A percentile compares a stretch with the other conserved stretches of the same genome.
Evolutionary conservation across 805 yeast species (phyloP).

Genomic region (Lipomyces spencermartinsiae): DNA sequence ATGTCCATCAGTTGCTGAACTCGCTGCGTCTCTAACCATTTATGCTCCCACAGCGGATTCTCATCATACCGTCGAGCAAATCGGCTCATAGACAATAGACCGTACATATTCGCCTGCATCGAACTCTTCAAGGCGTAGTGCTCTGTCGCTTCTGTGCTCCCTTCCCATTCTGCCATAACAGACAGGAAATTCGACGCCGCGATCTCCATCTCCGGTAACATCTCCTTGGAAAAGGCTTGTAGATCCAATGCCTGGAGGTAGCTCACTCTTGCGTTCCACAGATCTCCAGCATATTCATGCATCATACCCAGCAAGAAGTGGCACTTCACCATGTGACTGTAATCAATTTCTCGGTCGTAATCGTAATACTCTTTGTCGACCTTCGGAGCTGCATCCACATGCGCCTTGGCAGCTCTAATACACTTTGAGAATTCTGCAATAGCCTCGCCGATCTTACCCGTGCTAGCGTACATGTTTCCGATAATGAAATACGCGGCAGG

Average conservation of each 20-base stretch:
- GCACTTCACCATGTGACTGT: constrained; percentile 19
- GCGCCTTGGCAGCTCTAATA: constrained; percentile 31
- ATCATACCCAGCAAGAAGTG: constrained; percentile 26
- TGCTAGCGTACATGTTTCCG: constrained; percentile 16
- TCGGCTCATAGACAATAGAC: constrained; percentile 11
- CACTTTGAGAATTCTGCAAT: constrained; percentile 13
- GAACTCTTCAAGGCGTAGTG: constrained; percentile 25
- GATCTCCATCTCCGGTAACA: constrained; percentile 17
- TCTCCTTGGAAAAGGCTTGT: constrained; percentile 21
- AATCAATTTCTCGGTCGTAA: constrained; percentile 33
- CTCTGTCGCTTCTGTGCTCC: constrained; percentile 24
- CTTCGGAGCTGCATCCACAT: constrained; percentile 21
- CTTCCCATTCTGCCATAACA: constrained; percentile 29
- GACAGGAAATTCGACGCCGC: constrained; percentile 25
- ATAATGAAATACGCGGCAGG: constrained; percentile 26
- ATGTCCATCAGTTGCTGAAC: constrained; percentile 14
- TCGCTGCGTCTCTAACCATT: constrained; percentile 18
- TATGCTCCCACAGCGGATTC: constrained; percentile 20
- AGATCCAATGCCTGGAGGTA: constrained; percentile 20
- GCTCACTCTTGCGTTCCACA: constrained; percentile 15
- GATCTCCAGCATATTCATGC: constrained; percentile 14
- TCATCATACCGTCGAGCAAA: constrained; percentile 17
- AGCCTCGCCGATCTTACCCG: constrained; percentile 8
- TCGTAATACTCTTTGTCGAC: constrained; percentile 25
- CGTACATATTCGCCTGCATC: constrained; percentile 20